These are phyloP conservation scores for Tolypocladium tropicale DNA, from an alignment of 2,329 filamentous ascomycete genomes.

Conservation along the genomic window DNA sequence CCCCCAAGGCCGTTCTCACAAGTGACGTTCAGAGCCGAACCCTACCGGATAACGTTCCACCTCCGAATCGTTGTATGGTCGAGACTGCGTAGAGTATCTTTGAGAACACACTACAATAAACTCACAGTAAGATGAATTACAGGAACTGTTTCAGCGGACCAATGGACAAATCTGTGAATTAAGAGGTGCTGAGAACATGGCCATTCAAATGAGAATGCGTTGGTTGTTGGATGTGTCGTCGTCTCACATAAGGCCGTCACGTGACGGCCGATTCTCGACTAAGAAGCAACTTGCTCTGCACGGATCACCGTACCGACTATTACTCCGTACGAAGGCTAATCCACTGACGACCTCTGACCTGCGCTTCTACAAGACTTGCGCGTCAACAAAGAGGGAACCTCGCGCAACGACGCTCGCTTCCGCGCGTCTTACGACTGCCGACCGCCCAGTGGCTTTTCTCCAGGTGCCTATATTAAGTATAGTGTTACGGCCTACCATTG, in stretches of 20 bases:
- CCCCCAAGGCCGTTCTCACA: neutral
- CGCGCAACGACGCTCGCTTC: neutral
- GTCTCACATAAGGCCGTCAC: neutral
- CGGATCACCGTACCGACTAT: too few relatives aligned
- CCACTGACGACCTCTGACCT: neutral
- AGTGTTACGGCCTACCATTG: slow-evolving; percentile 17
- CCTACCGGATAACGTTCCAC: neutral
- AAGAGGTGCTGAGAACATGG: neutral
- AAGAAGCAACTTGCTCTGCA: too few relatives aligned
- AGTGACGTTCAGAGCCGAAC: slow-evolving; percentile 3
- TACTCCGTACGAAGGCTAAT: too few relatives aligned
- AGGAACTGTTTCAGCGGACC: neutral
- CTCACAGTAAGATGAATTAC: too few relatives aligned
- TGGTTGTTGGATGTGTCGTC: too few relatives aligned
- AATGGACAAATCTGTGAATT: neutral
- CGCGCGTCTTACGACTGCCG: neutral
- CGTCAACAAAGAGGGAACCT: neutral
- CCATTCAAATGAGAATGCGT: too few relatives aligned
- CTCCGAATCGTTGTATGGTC: neutral
- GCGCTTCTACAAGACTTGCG: neutral
- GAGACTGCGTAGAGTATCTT: neutral
- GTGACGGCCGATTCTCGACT: too few relatives aligned
- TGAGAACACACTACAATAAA: too few relatives aligned
- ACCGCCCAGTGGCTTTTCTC: slow-evolving; percentile 11
- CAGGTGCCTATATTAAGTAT: slow-evolving; percentile 27